Evolutionary conservation across 768 basidiomycete genomes (phyloP).

Genomic region (Tulasnella sp.): DNA sequence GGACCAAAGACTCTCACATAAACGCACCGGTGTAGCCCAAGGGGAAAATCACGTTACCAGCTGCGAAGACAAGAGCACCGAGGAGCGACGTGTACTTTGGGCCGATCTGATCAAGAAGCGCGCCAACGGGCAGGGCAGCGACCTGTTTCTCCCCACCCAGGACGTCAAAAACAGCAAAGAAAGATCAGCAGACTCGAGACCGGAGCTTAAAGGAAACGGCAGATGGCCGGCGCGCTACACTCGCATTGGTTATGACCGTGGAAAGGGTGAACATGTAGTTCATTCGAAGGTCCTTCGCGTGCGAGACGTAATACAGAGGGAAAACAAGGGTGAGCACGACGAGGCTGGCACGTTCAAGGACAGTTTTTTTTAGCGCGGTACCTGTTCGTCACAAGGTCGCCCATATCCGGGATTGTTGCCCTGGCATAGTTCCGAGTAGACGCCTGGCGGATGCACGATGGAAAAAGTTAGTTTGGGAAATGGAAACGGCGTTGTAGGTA

Average conservation of each 20-base stretch:
- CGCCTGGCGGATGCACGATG: conserved; percentile 17
- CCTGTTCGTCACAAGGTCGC: conserved; percentile 21
- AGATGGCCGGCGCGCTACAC: conserved; percentile 11
- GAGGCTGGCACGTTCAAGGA: neutral
- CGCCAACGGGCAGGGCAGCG: conserved; percentile 25
- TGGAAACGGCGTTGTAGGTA: neutral
- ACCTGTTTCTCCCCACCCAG: conserved; percentile 15
- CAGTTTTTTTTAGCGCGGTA: neutral
- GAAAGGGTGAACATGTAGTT: conserved; percentile 29
- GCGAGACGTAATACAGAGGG: neutral
- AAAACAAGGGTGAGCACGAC: neutral
- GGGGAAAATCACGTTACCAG: conserved; percentile 26
- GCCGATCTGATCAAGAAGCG: conserved; percentile 25
- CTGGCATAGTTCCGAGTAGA: conserved; percentile 25
- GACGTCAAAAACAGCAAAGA: neutral
- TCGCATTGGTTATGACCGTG: conserved; percentile 28
- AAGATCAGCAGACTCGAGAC: neutral
- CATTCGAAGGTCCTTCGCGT: conserved; percentile 23
- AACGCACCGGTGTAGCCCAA: conserved; percentile 8
- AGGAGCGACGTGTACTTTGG: conserved; percentile 26
- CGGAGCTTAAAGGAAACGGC: neutral
- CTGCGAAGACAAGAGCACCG: conserved; percentile 26
- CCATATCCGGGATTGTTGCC: conserved; percentile 11
- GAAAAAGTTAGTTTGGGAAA: neutral
- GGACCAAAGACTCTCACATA: neutral